Evolutionary conservation across 2,329 filamentous ascomycete species (phyloP).

Genomic region (Penicillium sp.): DNA sequence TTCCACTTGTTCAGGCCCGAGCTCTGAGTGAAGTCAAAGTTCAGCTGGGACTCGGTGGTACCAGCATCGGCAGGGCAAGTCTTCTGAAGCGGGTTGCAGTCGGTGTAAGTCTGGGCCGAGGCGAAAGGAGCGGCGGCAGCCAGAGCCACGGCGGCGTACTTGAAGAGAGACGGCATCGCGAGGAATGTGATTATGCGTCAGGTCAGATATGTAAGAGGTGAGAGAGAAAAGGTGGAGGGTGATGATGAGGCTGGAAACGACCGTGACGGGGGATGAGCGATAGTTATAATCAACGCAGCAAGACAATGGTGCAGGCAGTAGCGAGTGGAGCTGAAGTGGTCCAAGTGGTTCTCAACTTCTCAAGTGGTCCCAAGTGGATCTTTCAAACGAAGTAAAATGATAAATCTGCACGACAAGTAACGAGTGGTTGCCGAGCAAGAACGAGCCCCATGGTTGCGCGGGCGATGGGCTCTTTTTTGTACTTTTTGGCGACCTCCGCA

Average conservation of each 20-base stretch:
- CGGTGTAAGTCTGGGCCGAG: conserved; percentile 71
- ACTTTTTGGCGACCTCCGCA: background rate
- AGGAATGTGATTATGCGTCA: background rate
- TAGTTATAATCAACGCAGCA: conserved; percentile 1
- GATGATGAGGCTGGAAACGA: background rate
- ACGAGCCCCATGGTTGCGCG: background rate
- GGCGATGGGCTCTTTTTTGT: background rate
- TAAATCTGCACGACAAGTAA: background rate
- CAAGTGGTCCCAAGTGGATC: background rate
- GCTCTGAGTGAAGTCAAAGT: conserved; percentile 50
- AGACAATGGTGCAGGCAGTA: conserved; percentile 12
- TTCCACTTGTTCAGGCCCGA: conserved; percentile 63
- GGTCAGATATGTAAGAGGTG: background rate
- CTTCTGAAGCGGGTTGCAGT: conserved; percentile 67
- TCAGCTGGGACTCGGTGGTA: conserved; percentile 52
- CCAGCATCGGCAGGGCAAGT: conserved; percentile 71
- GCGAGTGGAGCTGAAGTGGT: conserved; percentile 16
- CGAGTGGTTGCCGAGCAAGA: background rate
- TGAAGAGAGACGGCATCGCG: conserved; percentile 36
- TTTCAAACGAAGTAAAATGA: background rate
- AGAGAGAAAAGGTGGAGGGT: background rate
- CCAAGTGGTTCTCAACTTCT: background rate
- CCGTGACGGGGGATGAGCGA: background rate
- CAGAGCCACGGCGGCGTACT: conserved; percentile 34
- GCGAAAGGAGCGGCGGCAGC: conserved; percentile 35